A percentile compares a stretch with the other conserved stretches of the same genome.
Conservation (phyloP, 2,329 filamentous ascomycete genomes). For the Pseudopyrenochaeta lycopersici region DNA sequence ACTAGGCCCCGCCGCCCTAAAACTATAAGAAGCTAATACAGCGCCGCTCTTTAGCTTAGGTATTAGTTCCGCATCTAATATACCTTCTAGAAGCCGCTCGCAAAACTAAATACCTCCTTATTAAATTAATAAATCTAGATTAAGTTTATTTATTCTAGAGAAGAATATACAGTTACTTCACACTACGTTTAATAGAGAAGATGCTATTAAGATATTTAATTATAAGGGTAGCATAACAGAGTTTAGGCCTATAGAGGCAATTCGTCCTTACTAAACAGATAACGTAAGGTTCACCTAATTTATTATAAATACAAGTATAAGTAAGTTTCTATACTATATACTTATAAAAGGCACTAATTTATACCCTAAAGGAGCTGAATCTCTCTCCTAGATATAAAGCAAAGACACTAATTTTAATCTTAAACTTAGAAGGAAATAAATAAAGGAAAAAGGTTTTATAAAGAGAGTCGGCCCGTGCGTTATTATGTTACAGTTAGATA, state of each 20-base stretch:
- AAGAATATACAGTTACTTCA: background rate
- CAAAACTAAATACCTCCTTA: too few relatives aligned
- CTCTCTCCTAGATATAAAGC: background rate
- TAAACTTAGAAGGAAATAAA: background rate
- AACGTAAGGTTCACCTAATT: background rate
- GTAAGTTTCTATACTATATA: background rate
- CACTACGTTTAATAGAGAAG: background rate
- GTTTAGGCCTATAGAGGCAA: background rate
- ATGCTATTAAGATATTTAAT: background rate
- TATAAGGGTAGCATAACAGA: background rate
- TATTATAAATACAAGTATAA: background rate
- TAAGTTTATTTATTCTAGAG: background rate
- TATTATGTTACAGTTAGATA: background rate
- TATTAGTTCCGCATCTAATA: too few relatives aligned
- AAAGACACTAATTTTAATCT: background rate
- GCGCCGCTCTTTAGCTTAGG: too few relatives aligned
- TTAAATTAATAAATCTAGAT: background rate
- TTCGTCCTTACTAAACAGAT: background rate
- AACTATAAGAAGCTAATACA: too few relatives aligned
- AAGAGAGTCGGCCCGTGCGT: too few relatives aligned
- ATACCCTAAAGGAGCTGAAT: background rate
- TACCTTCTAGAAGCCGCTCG: too few relatives aligned
- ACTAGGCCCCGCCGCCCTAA: too few relatives aligned
- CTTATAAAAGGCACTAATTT: background rate
- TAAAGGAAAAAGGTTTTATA: background rate